Base-by-base conservation (phyloP, 192 early-diverging fungal genomes). In the Mortierella hygrophila region DNA sequence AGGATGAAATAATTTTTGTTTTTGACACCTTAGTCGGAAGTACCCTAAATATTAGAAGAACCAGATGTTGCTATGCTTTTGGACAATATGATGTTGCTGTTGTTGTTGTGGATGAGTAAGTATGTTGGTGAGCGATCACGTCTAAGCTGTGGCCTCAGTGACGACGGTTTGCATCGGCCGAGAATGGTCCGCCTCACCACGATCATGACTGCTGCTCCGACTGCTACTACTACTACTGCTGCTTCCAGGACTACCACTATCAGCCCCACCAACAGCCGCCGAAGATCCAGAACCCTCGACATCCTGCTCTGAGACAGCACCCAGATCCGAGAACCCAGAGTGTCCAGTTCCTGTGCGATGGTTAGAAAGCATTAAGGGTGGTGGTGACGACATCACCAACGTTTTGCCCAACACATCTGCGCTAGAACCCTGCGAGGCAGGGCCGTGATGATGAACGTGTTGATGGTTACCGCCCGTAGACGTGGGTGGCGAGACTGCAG, bases 381-480 rank as follows among this genome's bases (percentile, higher is more conserved):
- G 37, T 42, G 38, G 78, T 32, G 83, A 71, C 21, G 83, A 70
- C 70, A 86, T 77, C 0, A 81, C 78, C 47, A 86, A 46, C 0
- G 84, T 86, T 68, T 86, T 86, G 47, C 84, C 76, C 65, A 78
- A 86, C 38, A 86, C 84, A 8, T 86, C 84, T 11, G 63, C 26
- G 8, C 57, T 38, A 42, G 49, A 35, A 55, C 47, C 60, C 32
- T 73, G 71, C 1, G 29, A 32, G 18, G 47, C 47, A 29, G 52
- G 7, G 15, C 76, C 68, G 69, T 46, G 55, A 9, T 80, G 78
- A 37, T 38, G 7, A n/a, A 68, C 68, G 69, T 46, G 55, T 7
- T 80, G 78, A 37, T 38, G 32, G 40, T 15, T 26, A 41, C 29
- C 15, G 41, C 70, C 65, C 4, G 42, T 38, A 44, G 78, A 8